These are phyloP conservation scores for Diophrys sp. DNA, from an alignment of 73 alveolate genomes.

Conservation along the genomic window DNA sequence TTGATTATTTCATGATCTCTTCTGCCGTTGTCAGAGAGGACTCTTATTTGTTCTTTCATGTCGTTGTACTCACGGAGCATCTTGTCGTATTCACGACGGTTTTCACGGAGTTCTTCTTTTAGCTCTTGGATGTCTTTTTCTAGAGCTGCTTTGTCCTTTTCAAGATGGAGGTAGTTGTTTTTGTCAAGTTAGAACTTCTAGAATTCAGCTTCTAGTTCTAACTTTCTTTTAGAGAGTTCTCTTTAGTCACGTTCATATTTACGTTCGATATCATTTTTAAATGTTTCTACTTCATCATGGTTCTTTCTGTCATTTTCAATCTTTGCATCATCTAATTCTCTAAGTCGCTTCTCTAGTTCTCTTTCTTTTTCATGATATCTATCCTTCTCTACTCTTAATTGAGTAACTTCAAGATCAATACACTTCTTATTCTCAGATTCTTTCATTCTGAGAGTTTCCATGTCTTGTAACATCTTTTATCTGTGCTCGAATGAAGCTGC, in stretches of 20 bases:
- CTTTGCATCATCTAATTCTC: slow-evolving; percentile 43
- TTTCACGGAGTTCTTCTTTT: slow-evolving; percentile 14
- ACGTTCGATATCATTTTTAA: slow-evolving; percentile 44
- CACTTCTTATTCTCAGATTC: slow-evolving; percentile 60
- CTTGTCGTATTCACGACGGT: slow-evolving; percentile 28
- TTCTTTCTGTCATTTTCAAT: slow-evolving; percentile 28
- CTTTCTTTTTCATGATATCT: slow-evolving; percentile 31
- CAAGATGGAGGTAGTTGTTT: slow-evolving; percentile 30
- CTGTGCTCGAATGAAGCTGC: slow-evolving; percentile 53
- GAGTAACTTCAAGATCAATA: slow-evolving; percentile 54
- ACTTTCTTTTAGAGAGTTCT: slow-evolving; percentile 32
- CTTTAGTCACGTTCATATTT: slow-evolving; percentile 40
- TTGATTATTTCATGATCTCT: slow-evolving; percentile 42
- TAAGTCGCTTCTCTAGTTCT: slow-evolving; percentile 46
- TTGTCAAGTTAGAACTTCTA: slow-evolving; percentile 35
- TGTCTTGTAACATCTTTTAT: slow-evolving; percentile 42
- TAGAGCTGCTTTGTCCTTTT: slow-evolving; percentile 18
- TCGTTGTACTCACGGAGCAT: slow-evolving; percentile 25
- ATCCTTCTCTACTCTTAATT: slow-evolving; percentile 44
- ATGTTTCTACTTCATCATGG: slow-evolving; percentile 35
- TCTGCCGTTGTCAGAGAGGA: slow-evolving; percentile 35
- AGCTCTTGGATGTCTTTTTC: slow-evolving; percentile 35
- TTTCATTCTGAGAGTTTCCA: slow-evolving; percentile 50
- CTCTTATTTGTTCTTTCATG: slow-evolving; percentile 37
- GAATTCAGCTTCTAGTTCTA: slow-evolving; percentile 58